phyloP scores from a whole-genome alignment of 1,139 yeast species.

The Scheffersomyces quercinus region DNA sequence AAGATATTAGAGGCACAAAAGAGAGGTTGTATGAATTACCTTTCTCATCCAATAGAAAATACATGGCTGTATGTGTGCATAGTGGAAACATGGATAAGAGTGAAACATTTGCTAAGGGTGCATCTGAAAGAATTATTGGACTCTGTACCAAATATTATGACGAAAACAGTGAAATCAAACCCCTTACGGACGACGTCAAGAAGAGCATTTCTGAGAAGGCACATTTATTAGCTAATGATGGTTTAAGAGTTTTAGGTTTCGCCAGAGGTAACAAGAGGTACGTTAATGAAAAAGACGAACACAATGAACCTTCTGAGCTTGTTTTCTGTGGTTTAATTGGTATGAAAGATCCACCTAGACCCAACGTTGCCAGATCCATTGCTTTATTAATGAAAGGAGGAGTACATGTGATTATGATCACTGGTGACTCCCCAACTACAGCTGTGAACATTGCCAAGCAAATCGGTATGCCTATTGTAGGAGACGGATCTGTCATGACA shows the following conservation, averaged over 20 bases:
- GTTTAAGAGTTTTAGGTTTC: conserved; percentile 82
- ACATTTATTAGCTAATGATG: conserved; percentile 70
- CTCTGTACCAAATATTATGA: conserved; percentile 62
- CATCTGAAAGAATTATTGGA: conserved; percentile 71
- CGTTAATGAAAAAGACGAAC: conserved; percentile 28
- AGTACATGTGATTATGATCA: conserved; percentile 94
- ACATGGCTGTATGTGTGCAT: conserved; percentile 80
- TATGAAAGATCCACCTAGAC: conserved; percentile 96
- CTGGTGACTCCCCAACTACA: conserved; percentile 95
- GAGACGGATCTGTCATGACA: conserved; percentile 68
- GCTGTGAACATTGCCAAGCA: conserved; percentile 87
- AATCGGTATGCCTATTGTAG: conserved; percentile 83
- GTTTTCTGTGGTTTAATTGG: conserved; percentile 84
- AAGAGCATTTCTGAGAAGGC: conserved; percentile 55
- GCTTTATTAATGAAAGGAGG: conserved; percentile 82
- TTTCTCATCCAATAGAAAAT: conserved; percentile 80
- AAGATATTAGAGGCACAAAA: conserved; percentile 63
- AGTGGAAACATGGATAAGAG: conserved; percentile 55
- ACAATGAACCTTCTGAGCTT: conserved; percentile 52
- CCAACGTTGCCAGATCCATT: conserved; percentile 73
- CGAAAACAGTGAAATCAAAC: conserved; percentile 53
- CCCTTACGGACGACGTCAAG: conserved; percentile 52
- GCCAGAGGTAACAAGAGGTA: conserved; percentile 52
- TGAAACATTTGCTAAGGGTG: conserved; percentile 83
- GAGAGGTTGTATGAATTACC: conserved; percentile 74